Percentiles rank a stretch among this genome's conserved stretches.
Evolutionary conservation across 441 rosid species (phyloP).

Genomic region (Populus hybrid): DNA sequence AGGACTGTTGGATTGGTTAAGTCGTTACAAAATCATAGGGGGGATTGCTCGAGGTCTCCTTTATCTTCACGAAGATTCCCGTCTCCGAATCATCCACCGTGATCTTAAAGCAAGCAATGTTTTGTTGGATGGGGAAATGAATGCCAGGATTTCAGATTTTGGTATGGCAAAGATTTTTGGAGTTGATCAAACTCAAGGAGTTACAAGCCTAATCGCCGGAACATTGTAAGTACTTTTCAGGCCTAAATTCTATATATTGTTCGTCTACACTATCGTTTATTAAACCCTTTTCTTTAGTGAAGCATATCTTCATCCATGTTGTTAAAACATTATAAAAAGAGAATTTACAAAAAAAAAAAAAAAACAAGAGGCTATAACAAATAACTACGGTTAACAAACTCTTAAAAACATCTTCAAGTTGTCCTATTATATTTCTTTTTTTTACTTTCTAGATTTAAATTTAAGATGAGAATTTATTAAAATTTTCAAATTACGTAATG

Average conservation of each 20-base stretch:
- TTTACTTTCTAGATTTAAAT: too few relatives aligned
- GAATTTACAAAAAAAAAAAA: too few relatives aligned
- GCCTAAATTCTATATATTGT: too few relatives aligned
- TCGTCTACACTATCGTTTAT: too few relatives aligned
- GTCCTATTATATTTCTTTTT: too few relatives aligned
- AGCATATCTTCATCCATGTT: background rate
- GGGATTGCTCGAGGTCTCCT: conserved; percentile 28
- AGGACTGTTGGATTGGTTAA: conserved; percentile 13
- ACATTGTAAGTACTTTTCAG: conserved; percentile 18
- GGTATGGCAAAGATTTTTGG: conserved; percentile 16
- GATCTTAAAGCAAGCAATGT: conserved; percentile 16
- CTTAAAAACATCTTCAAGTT: too few relatives aligned
- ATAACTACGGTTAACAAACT: too few relatives aligned
- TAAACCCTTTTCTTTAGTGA: too few relatives aligned
- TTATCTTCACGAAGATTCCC: conserved; percentile 18
- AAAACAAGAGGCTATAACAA: too few relatives aligned
- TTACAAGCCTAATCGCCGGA: conserved; percentile 11
- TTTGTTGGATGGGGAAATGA: conserved; percentile 15
- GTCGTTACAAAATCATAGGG: conserved; percentile 19
- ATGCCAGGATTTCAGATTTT: conserved; percentile 25
- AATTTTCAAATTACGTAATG: too few relatives aligned
- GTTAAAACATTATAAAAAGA: too few relatives aligned
- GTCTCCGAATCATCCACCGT: conserved; percentile 16
- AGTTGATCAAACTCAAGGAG: conserved; percentile 19
- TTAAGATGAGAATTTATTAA: too few relatives aligned